Evolutionary conservation across 371 early-diverging fungal species (phyloP), one percentile per base, ranked within the genome.

Genomic region (Mortierella sp.): DNA sequence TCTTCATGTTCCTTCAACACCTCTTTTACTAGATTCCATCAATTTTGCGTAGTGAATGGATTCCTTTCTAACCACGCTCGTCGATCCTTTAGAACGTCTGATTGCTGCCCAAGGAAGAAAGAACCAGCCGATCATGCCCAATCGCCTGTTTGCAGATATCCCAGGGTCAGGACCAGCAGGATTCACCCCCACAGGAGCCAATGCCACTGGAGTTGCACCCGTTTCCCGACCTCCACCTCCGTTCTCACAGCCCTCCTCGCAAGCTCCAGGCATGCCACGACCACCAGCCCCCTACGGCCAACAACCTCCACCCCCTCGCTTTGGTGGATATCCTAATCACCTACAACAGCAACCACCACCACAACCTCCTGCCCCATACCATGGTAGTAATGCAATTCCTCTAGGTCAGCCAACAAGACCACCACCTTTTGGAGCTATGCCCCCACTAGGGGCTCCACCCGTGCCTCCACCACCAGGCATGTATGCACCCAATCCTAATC

Each of bases 61-160:
- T n/a, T n/a, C n/a, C n/a, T n/a, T n/a, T n/a, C n/a, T n/a, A n/a
- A n/a, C n/a, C n/a, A n/a, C n/a, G n/a, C n/a, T n/a, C n/a, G n/a
- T 43, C n/a, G 41, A 46, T 49, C 49, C 12, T 51, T 24, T 62
- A 83, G 98, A 98, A 79, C 90, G 99, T 61, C 77, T 98, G 53
- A 85, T 98, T 76, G 99, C 99, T 3, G 91, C 94, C 6, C 94
- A 97, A 81, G 95, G 94, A 29, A 83, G 84, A 52, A 95, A 95
- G 79, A 89, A 89, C 65, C 83, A 83, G 40, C 84, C 87, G 29
- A 57, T 14, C 25, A 71, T 71, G 69, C 92, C 93, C 24, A 91
- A 92, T 73, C 83, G 90, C 45, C 65, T 92, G 16, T 92, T 90
- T 79, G 88, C 88, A 12, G 91, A 88, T 51, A 87, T 90, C 45